Percentiles rank a stretch among this genome's conserved stretches.
phyloP scores from a whole-genome alignment of 2,329 filamentous ascomycete species.

The Gyromitra esculenta region DNA sequence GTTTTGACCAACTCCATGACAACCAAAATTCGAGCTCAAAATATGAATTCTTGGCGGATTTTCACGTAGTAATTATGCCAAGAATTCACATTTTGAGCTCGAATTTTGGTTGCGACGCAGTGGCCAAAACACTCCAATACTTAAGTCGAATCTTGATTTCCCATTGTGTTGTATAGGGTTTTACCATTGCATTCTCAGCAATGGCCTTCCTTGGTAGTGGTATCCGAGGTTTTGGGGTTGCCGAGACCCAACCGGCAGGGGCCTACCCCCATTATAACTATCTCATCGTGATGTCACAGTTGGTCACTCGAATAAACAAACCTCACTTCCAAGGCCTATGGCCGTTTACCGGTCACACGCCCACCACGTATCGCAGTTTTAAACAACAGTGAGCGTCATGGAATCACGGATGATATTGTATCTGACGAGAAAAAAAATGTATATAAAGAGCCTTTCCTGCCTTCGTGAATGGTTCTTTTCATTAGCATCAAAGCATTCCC shows the following conservation, averaged over 20 bases:
- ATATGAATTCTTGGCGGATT: no score
- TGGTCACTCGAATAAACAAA: constrained; percentile 17
- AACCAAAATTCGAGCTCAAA: no score
- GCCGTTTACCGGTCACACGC: not conserved
- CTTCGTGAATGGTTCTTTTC: not conserved
- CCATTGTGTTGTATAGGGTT: not conserved
- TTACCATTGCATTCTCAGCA: not conserved
- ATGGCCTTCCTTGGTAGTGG: not conserved
- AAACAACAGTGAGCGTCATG: not conserved
- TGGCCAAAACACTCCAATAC: no score
- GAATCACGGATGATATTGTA: not conserved
- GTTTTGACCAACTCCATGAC: no score
- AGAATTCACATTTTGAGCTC: no score
- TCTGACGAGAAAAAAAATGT: not conserved
- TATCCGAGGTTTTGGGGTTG: not conserved
- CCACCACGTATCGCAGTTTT: not conserved
- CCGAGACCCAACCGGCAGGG: not conserved
- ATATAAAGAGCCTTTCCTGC: constrained; percentile 5
- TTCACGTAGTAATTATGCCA: no score
- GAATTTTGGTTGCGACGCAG: no score
- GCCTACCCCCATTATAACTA: not conserved
- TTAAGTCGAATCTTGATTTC: not conserved
- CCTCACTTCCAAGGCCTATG: not conserved
- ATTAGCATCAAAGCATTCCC: not conserved
- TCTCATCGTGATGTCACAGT: constrained; percentile 37